phyloP scores from a whole-genome alignment of 2,329 filamentous ascomycete genomes.

The Trichoderma harzianum region DNA sequence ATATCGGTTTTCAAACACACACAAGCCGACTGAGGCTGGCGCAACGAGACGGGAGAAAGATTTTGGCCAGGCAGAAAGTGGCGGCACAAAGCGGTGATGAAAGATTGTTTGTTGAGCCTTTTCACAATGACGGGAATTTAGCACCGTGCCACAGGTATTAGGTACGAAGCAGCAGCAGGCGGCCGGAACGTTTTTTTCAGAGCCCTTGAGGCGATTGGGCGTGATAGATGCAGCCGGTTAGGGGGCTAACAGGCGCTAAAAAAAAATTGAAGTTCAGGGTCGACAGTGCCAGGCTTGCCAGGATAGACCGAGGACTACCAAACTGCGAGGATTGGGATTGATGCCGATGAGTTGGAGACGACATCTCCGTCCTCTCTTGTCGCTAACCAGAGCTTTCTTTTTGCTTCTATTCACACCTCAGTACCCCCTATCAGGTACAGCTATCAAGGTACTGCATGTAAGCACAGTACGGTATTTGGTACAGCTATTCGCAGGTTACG shows the following conservation, averaged over 20 bases:
- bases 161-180: neutral
- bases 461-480: neutral
- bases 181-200: neutral
- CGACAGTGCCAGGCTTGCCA: neutral
- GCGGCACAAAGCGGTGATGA: constrained; percentile 9
- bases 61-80: neutral
- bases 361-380: neutral
- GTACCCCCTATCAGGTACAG: neutral
- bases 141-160: neutral
- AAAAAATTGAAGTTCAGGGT: constrained; percentile 5
- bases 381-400: neutral
- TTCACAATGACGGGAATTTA: neutral
- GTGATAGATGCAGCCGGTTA: constrained; percentile 1
- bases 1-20: neutral
- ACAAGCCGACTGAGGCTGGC: neutral
- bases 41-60: neutral
- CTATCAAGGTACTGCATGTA: neutral
- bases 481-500: neutral
- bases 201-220: neutral
- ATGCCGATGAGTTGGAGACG: neutral
- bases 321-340: neutral
- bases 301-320: neutral
- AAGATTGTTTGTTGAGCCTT: neutral
- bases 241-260: constrained; percentile 11
- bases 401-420: neutral